A percentile compares a stretch with the other conserved stretches of the same genome.
phyloP scores from a whole-genome alignment of 2,329 filamentous ascomycete species.

The Hymenoscyphus scutula region DNA sequence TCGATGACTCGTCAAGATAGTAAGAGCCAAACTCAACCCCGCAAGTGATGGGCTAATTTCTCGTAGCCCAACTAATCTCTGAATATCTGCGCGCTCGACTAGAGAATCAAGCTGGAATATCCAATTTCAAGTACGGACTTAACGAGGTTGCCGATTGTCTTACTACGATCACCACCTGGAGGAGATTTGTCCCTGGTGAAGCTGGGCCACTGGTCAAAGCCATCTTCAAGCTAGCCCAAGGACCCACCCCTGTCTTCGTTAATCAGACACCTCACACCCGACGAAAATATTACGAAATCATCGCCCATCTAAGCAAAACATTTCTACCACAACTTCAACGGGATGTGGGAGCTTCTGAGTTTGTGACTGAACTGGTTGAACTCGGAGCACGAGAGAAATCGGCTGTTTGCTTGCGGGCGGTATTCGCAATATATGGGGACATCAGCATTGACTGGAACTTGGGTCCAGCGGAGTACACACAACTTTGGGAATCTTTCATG shows the following conservation, averaged over 20 bases:
- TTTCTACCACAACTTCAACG: conserved; percentile 20
- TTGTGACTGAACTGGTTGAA: conserved; percentile 28
- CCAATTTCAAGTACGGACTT: conserved; percentile 25
- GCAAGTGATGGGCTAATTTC: neutral
- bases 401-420: conserved; percentile 27
- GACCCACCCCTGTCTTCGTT: conserved; percentile 16
- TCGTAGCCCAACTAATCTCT: conserved; percentile 24
- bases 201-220: conserved; percentile 20
- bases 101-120: conserved; percentile 11
- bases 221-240: conserved; percentile 21
- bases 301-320: conserved; percentile 22
- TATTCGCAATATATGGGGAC: conserved; percentile 30
- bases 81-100: conserved; percentile 25
- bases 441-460: conserved; percentile 27
- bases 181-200: conserved; percentile 22
- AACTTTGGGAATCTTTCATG: conserved; percentile 31
- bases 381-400: conserved; percentile 32
- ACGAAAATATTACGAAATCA: conserved; percentile 23
- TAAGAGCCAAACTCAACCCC: conserved; percentile 7
- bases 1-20: conserved; percentile 21
- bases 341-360: conserved; percentile 17
- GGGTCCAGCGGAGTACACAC: conserved; percentile 14
- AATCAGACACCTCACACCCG: conserved; percentile 25
- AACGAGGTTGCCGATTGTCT: conserved; percentile 22
- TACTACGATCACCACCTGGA: conserved; percentile 15